Percentiles rank a stretch among this genome's conserved stretches.
Conservation (phyloP, 106 monocot genomes). For the Alisma plantagoaquatica region DNA sequence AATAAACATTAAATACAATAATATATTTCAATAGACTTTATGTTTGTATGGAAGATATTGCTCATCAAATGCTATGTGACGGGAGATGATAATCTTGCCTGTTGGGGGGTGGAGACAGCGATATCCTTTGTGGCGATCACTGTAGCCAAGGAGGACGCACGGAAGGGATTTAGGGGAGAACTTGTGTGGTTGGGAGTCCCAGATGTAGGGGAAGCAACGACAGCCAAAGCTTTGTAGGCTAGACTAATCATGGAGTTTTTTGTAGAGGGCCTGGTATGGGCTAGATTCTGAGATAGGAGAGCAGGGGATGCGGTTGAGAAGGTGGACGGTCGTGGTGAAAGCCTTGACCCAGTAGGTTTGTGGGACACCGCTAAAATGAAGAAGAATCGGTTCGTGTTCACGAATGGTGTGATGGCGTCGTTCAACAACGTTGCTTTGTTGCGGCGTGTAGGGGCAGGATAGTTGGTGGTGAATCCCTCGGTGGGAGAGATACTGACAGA, state of each 20-base stretch:
- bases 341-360: constrained; percentile 1
- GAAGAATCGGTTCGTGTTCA: not conserved
- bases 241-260: not conserved
- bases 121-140: not conserved
- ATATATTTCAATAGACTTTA: too few relatives aligned
- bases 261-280: not conserved
- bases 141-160: constrained; percentile 4
- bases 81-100: not conserved
- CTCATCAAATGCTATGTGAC: constrained; percentile 6
- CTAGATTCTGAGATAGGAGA: not conserved
- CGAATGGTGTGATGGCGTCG: not conserved
- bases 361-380: not conserved
- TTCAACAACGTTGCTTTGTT: not conserved
- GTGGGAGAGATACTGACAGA: not conserved
- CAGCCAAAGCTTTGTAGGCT: constrained; percentile 6
- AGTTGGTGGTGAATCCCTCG: constrained; percentile 1
- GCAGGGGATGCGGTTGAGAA: not conserved
- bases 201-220: not conserved
- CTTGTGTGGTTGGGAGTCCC: not conserved
- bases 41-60: not conserved
- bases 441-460: constrained; percentile 4
- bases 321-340: not conserved
- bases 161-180: not conserved
- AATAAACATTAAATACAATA: too few relatives aligned
- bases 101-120: not conserved